Evolutionary conservation across 306 rosid genomes (phyloP).

Genomic region (Macrotyloma uniflorum): DNA sequence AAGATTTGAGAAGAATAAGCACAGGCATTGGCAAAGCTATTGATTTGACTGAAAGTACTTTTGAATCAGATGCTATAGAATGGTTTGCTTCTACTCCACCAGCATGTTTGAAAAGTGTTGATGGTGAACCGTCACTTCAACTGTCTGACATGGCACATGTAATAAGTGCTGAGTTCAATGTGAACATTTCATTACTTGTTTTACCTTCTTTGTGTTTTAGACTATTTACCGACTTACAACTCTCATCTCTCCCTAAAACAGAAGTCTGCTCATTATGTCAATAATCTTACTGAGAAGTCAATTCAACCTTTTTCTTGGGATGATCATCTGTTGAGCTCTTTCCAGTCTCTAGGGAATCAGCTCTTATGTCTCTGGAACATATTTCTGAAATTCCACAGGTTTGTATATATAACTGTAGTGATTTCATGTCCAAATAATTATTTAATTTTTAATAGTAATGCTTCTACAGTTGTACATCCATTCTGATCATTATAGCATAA

Average conservation of each 20-base stretch:
- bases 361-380: constrained; percentile 73
- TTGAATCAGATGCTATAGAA: constrained; percentile 64
- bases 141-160: constrained; percentile 51
- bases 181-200: constrained; percentile 29
- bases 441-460: background rate
- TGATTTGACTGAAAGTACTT: constrained; percentile 75
- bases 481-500: constrained; percentile 12
- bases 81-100: constrained; percentile 47
- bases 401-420: constrained; percentile 23
- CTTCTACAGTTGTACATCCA: constrained; percentile 31
- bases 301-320: constrained; percentile 54
- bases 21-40: constrained; percentile 62
- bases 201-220: constrained; percentile 30
- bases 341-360: constrained; percentile 72
- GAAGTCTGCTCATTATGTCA: constrained; percentile 50
- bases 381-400: constrained; percentile 95
- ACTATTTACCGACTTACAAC: constrained; percentile 13
- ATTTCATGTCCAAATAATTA: constrained; percentile 31
- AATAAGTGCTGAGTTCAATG: constrained; percentile 58
- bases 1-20: constrained; percentile 78
- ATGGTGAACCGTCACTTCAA: constrained; percentile 49
- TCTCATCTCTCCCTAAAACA: constrained; percentile 36
- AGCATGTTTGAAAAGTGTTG: constrained; percentile 40
- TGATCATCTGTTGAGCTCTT: constrained; percentile 51
- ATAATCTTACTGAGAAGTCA: constrained; percentile 47